These are phyloP conservation scores for Candida broadrunensis DNA, from an alignment of 805 yeast genomes.

Conservation along the genomic window DNA sequence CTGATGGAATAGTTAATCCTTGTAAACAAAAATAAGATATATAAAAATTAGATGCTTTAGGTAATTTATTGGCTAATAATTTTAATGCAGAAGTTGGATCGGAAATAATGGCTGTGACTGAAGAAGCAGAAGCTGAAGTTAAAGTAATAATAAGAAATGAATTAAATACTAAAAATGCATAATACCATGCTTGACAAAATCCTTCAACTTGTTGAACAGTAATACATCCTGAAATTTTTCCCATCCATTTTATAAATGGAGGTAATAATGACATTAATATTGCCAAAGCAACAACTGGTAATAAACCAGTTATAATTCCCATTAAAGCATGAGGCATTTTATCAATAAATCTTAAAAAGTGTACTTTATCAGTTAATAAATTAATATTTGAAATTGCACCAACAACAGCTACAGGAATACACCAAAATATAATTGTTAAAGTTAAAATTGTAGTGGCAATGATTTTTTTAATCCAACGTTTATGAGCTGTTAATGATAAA, in stretches of 20 bases:
- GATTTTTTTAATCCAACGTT: constrained; percentile 54
- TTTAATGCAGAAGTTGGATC: constrained; percentile 72
- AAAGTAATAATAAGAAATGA: constrained; percentile 82
- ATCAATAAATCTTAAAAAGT: constrained; percentile 54
- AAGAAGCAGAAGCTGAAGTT: constrained; percentile 80
- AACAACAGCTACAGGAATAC: constrained; percentile 76
- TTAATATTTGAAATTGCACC: constrained; percentile 71
- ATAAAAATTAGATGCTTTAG: constrained; percentile 89
- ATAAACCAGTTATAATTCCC: constrained; percentile 65
- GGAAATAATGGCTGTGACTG: constrained; percentile 64
- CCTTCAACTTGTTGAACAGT: constrained; percentile 71
- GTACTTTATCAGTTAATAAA: constrained; percentile 50
- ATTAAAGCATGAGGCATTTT: constrained; percentile 50
- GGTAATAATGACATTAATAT: constrained; percentile 67
- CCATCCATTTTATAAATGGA: constrained; percentile 62
- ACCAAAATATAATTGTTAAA: constrained; percentile 62
- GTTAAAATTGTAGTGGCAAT: constrained; percentile 65
- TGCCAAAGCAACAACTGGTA: constrained; percentile 66
- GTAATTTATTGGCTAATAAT: constrained; percentile 71
- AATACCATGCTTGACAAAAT: constrained; percentile 86
- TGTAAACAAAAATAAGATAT: constrained; percentile 77
- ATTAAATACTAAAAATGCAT: constrained; percentile 87
- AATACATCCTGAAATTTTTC: constrained; percentile 68
- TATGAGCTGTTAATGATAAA: constrained; percentile 53
- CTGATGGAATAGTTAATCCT: constrained; percentile 79